These are phyloP conservation scores for Spinellus fusiger DNA, from an alignment of 192 early-diverging fungal genomes.

Conservation along the genomic window DNA sequence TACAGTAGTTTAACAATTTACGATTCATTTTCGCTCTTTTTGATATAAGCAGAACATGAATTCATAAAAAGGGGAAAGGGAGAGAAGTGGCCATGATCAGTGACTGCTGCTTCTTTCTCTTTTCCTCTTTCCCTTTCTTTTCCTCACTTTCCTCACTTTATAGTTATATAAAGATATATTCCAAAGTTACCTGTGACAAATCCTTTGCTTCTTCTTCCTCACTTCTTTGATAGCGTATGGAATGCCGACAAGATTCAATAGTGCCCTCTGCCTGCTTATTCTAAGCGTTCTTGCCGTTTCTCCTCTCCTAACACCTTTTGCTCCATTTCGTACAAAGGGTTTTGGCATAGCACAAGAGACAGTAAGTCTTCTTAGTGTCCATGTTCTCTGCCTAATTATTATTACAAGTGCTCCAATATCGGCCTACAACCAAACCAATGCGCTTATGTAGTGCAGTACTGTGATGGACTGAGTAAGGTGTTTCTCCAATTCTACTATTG, in stretches of 20 bases:
- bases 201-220: not conserved
- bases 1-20: too few species aligned
- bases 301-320: not conserved
- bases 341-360: not conserved
- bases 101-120: too few species aligned
- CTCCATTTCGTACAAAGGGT: not conserved
- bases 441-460: conserved; percentile 49
- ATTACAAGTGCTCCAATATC: conserved; percentile 37
- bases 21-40: too few species aligned
- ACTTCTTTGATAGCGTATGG: not conserved
- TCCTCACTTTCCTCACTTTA: too few species aligned
- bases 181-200: not conserved
- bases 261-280: not conserved
- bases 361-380: not conserved
- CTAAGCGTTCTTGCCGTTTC: not conserved
- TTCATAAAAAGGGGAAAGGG: too few species aligned
- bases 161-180: too few species aligned
- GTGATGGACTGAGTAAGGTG: conserved; percentile 47
- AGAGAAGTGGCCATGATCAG: too few species aligned
- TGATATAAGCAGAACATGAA: too few species aligned
- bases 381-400: not conserved
- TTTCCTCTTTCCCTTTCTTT: too few species aligned
- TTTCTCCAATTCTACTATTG: conserved; percentile 52
- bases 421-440: conserved; percentile 47
- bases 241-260: not conserved